Evolutionary conservation across 2,329 filamentous ascomycete species (phyloP), one percentile per base, ranked within the genome.

Genomic region (Trichoderma aggressivum): DNA sequence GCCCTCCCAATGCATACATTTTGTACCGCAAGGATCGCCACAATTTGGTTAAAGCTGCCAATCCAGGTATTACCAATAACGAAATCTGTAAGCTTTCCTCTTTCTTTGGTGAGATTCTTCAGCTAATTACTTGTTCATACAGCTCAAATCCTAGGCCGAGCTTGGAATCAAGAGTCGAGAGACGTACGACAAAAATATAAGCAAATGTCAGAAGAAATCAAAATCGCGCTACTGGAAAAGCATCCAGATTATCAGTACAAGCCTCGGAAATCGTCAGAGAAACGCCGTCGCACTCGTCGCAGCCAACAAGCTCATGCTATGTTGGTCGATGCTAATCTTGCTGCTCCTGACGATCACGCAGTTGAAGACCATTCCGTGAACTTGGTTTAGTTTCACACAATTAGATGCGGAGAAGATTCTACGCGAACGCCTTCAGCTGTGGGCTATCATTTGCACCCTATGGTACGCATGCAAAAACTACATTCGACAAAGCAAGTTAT

Each of bases 1-100:
- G 82, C 7, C 82, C 82, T 30, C 79, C 81, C 18, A 84, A 84
- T 73, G 80, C 81, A 6, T 84, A 80, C 76, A 83, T 84, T 50
- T 74, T 84, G 21, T 84, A 82, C 62, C 82, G 82, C 72, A 81
- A 81, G 72, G 80, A 82, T 39, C 76, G 79, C 30, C 82, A 83
- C 73, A 75, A 75, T 18, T 56, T 75, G 12, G 74, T 83, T 53
- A 82, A 82, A 74, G 70, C 75, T 4, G 72, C 72, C 18, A 78
- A 81, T 59, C 80, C 81, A 3, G 75, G 74, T 16, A 78, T 83
- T 30, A 78, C 79, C 36, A 83, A 84, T 76, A 83, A 83, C 61
- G 78, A 83, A 64, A 83, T 84, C 60, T 84, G 81, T 84, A 75
- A 80, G 81, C 77, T 18, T 34, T 63, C 7, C n/a, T 7, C 32